phyloP scores from a whole-genome alignment of 2,329 filamentous ascomycete genomes.

The Diaporthe nobilis region DNA sequence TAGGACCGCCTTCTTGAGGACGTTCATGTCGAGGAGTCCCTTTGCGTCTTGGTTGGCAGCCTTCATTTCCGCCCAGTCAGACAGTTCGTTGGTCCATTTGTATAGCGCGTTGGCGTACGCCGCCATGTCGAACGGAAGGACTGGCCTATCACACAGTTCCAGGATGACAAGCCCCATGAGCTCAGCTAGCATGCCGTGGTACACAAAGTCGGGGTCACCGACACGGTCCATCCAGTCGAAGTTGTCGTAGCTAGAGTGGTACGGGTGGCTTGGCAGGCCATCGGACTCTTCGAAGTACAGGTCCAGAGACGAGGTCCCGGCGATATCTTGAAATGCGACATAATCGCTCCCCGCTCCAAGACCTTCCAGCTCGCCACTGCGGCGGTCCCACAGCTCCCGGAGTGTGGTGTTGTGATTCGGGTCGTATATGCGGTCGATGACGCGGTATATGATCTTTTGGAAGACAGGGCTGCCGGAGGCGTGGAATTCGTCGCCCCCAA shows the following conservation, averaged over 20 bases:
- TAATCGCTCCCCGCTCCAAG: slow-evolving; percentile 86
- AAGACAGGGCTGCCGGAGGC: slow-evolving; percentile 88
- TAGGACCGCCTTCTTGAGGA: slow-evolving; percentile 74
- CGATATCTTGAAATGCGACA: slow-evolving; percentile 91
- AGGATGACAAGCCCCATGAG: slow-evolving; percentile 86
- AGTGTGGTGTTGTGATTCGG: slow-evolving; percentile 80
- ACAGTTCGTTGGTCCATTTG: slow-evolving; percentile 76
- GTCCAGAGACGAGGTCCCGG: slow-evolving; percentile 89
- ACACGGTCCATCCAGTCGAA: slow-evolving; percentile 87
- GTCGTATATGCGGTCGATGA: slow-evolving; percentile 82
- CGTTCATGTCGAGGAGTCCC: slow-evolving; percentile 65
- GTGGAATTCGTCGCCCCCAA: slow-evolving; percentile 81
- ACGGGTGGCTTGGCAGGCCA: slow-evolving; percentile 68
- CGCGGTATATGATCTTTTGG: slow-evolving; percentile 77
- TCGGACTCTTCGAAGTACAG: slow-evolving; percentile 73
- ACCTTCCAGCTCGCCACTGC: slow-evolving; percentile 72
- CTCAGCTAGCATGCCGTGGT: slow-evolving; percentile 85
- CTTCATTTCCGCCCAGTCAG: slow-evolving; percentile 73
- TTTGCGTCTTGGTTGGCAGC: slow-evolving; percentile 55
- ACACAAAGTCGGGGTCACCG: slow-evolving; percentile 85
- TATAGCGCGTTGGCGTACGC: slow-evolving; percentile 78
- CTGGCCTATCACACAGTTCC: slow-evolving; percentile 84
- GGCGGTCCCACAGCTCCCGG: slow-evolving; percentile 80
- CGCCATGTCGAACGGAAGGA: slow-evolving; percentile 85
- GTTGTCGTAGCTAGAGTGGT: slow-evolving; percentile 90